Base-by-base conservation (phyloP, 352 stramenopile genomes). In the Chrysophaeum taylorii region DNA sequence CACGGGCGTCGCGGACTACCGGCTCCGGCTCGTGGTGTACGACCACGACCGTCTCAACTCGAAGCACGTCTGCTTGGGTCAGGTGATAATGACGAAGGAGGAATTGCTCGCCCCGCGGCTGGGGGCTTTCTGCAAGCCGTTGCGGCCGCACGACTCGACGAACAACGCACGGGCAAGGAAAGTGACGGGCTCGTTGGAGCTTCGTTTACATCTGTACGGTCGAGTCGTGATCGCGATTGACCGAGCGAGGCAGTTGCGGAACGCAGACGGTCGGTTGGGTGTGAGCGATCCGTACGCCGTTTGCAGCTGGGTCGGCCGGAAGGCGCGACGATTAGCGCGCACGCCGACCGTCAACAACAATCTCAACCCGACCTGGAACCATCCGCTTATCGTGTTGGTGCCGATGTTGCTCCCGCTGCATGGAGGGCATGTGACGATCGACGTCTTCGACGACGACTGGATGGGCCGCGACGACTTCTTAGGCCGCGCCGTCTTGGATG, bases 381-480 rank as follows among this genome's bases (percentile, higher is more conserved):
- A 42, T n/a, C 33, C 31, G 33, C 45, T 66, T 43, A 33, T 66
- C 12, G 33, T 66, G 1, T 9, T 36, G 14, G 31, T 66, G 2
- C 57, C 57, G 16, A 9, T 66, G 14, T 23, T 66, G 14, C 27
- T 5, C 2, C 35, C 31, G 2, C 33, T 35, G 5, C 57, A 45
- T 36, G 57, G 57, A 31, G 57, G 57, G 16, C 14, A 21, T 1
- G 1, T 66, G 1, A 2, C 41, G 36, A 9, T 66, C n/a, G 18
- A n/a, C 36, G 57, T 66, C 33, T 66, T 31, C 33, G 57, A 45
- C 31, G 35, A 66, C 57, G 57, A 66, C 57, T 66, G 9, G 2
- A 21, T 66, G 23, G 57, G 57, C 4, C 12, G 16, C 21, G 57
- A 66, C 36, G 57, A 66, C n/a, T 66, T 66, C 57, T n/a, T 66